Conservation (phyloP, 352 stramenopile genomes). For the Blastocystis sp. region DNA sequence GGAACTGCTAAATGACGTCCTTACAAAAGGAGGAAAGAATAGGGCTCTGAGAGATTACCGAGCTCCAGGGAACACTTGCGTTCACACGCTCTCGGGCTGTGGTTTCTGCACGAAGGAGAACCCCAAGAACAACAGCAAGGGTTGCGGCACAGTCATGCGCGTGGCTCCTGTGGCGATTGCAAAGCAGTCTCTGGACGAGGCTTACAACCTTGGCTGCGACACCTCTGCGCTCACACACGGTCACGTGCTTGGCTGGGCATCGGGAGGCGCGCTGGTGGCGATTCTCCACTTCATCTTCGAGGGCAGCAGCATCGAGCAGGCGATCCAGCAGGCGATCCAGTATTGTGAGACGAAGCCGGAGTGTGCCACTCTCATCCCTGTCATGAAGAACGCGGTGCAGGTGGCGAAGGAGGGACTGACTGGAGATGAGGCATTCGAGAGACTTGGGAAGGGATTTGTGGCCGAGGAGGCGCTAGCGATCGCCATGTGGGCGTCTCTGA, state of each 20-base stretch:
- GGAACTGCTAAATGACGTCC: not conserved
- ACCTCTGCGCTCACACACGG: not conserved
- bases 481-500: slow-evolving; percentile 1
- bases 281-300: not conserved
- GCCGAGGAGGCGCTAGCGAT: slow-evolving; percentile 24
- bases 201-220: not conserved
- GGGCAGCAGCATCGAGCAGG: not conserved
- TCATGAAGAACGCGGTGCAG: not conserved
- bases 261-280: not conserved
- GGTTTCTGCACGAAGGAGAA: not conserved
- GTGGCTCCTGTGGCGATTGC: not conserved
- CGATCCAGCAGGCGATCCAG: not conserved
- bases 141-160: slow-evolving; percentile 24
- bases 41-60: not conserved
- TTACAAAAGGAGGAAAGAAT: not conserved
- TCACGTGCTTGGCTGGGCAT: not conserved
- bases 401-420: not conserved
- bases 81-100: not conserved
- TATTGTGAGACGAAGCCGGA: not conserved
- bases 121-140: slow-evolving; percentile 7
- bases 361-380: not conserved
- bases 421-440: not conserved
- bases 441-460: not conserved
- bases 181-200: not conserved
- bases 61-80: not conserved